Evolutionary conservation across 352 stramenopile species (phyloP).

Genomic region (Phytopythium chamaehyphon): DNA sequence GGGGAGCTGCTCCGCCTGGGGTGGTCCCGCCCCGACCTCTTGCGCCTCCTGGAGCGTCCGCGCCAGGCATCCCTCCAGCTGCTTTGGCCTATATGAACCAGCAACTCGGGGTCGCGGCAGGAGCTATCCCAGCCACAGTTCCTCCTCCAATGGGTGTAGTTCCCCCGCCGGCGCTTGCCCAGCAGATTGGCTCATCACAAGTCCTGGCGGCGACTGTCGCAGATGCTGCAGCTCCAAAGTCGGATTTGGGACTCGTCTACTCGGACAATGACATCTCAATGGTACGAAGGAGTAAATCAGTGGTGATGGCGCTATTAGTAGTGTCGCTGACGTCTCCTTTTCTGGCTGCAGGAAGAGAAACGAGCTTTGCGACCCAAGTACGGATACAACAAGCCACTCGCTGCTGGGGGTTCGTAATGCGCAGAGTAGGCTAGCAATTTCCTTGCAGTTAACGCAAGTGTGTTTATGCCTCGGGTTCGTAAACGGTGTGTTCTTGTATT

Average conservation of each 20-base stretch:
- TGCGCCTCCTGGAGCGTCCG: conserved; percentile 9
- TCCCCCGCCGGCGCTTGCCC: too few species aligned
- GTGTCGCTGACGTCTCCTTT: background rate
- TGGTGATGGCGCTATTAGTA: background rate
- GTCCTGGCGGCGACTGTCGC: conserved; percentile 5
- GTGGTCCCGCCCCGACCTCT: conserved; percentile 10
- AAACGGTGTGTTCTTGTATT: conserved; percentile 14
- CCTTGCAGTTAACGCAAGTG: conserved; percentile 4
- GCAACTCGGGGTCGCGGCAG: conserved; percentile 8
- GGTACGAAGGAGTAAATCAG: conserved; percentile 18
- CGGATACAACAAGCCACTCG: conserved; percentile 47
- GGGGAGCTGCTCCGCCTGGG: conserved; percentile 17
- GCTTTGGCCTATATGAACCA: conserved; percentile 24
- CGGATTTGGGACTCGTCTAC: conserved; percentile 47
- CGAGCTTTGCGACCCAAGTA: conserved; percentile 75
- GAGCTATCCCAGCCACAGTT: conserved; percentile 2
- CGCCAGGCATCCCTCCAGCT: conserved; percentile 5
- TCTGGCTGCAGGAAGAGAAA: conserved; percentile 61
- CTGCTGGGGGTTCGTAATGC: conserved; percentile 14
- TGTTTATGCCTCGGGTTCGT: conserved; percentile 3
- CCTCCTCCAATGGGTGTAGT: background rate
- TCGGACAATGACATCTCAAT: conserved; percentile 53
- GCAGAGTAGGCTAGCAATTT: conserved; percentile 5
- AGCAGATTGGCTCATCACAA: too few species aligned
- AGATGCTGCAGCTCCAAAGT: conserved; percentile 20